Percentiles rank a stretch among this genome's conserved stretches.
phyloP scores from a whole-genome alignment of 1,139 yeast species.

The Meyerozyma sp. region DNA sequence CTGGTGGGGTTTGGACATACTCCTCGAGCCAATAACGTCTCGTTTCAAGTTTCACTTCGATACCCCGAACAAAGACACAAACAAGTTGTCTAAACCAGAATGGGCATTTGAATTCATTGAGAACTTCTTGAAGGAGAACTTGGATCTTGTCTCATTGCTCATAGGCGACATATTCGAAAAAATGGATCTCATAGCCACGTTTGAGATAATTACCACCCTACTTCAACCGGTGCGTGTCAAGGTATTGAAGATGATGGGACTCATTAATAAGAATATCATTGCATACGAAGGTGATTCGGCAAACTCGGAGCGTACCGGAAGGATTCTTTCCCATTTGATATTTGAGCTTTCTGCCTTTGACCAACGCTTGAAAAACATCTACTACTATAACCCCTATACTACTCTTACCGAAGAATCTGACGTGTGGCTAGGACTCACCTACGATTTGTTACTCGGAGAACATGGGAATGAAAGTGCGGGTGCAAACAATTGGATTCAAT shows the following conservation, averaged over 20 bases:
- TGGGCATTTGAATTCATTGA: constrained; percentile 62
- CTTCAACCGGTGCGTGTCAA: constrained; percentile 49
- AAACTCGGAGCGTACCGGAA: constrained; percentile 36
- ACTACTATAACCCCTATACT: constrained; percentile 50
- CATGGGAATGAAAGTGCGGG: constrained; percentile 30
- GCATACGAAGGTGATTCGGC: constrained; percentile 12
- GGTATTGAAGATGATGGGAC: constrained; percentile 23
- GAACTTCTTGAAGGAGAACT: constrained; percentile 43
- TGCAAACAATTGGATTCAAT: constrained; percentile 53
- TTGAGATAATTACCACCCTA: constrained; percentile 53
- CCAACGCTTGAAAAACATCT: constrained; percentile 45
- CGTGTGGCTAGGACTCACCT: constrained; percentile 58
- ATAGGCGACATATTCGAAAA: constrained; percentile 22
- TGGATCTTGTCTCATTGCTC: constrained; percentile 28
- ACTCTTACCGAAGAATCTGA: constrained; percentile 17
- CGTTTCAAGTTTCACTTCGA: constrained; percentile 77
- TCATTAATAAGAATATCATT: constrained; percentile 25
- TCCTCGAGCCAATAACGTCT: constrained; percentile 52
- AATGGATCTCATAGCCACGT: constrained; percentile 23
- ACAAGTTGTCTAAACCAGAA: constrained; percentile 71
- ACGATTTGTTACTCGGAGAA: constrained; percentile 39
- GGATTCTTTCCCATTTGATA: constrained; percentile 55
- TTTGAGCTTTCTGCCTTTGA: constrained; percentile 59
- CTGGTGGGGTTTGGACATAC: constrained; percentile 54
- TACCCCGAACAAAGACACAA: constrained; percentile 50